Conservation (phyloP, 805 yeast species). For the Kluyveromyces dobzhanskii region DNA sequence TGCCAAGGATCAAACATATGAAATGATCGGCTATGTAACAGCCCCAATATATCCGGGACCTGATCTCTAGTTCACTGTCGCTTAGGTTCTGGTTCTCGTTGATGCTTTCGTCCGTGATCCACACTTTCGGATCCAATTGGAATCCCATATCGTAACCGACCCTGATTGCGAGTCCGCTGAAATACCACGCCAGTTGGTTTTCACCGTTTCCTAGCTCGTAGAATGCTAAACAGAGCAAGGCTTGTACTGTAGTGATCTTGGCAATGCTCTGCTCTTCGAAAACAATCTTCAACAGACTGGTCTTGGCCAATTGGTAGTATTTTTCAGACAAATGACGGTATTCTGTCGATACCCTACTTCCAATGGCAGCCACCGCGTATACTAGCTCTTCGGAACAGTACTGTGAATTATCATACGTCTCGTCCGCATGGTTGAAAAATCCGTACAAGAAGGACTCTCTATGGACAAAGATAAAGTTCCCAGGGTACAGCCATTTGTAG, state of each 20-base stretch:
- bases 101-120: slow-evolving; percentile 36
- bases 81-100: slow-evolving; percentile 30
- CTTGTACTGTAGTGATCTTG: slow-evolving; percentile 48
- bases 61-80: slow-evolving; percentile 45
- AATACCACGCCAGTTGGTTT: slow-evolving; percentile 54
- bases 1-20: slow-evolving; percentile 48
- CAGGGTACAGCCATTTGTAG: slow-evolving; percentile 61
- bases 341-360: slow-evolving; percentile 41
- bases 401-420: slow-evolving; percentile 31
- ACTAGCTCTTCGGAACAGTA: slow-evolving; percentile 50
- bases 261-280: slow-evolving; percentile 32
- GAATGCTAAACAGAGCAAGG: slow-evolving; percentile 48
- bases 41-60: slow-evolving; percentile 61
- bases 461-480: slow-evolving; percentile 52
- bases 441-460: slow-evolving; percentile 55
- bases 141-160: slow-evolving; percentile 62
- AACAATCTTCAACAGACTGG: slow-evolving; percentile 31
- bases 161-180: slow-evolving; percentile 52
- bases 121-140: slow-evolving; percentile 52
- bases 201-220: slow-evolving; percentile 55
- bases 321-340: slow-evolving; percentile 34
- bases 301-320: slow-evolving; percentile 42
- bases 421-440: slow-evolving; percentile 47
- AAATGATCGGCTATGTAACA: slow-evolving; percentile 57
- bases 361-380: slow-evolving; percentile 50